These are phyloP conservation scores for Metahyphopichia silvanorum DNA, from an alignment of 805 yeast species.

Conservation along the genomic window DNA sequence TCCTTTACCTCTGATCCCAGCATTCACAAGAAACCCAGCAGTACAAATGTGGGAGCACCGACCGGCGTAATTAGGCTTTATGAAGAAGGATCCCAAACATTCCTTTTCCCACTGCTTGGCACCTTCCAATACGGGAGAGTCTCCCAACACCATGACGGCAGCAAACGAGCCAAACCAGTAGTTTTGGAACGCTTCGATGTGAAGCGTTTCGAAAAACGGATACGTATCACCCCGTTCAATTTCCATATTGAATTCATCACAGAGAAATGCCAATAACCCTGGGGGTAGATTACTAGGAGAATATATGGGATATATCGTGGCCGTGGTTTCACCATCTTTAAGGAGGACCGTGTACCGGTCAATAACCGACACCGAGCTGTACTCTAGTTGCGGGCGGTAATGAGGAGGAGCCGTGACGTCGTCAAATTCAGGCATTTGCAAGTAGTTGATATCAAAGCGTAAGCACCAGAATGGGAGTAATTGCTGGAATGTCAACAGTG, in stretches of 20 bases:
- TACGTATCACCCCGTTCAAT: constrained; percentile 83
- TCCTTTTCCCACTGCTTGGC: constrained; percentile 85
- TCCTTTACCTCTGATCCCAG: constrained; percentile 89
- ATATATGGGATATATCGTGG: constrained; percentile 85
- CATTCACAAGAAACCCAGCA: constrained; percentile 83
- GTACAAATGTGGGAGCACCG: constrained; percentile 91
- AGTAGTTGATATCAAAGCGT: background rate
- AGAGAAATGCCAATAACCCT: constrained; percentile 72
- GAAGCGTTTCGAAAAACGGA: constrained; percentile 79
- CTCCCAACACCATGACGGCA: constrained; percentile 79
- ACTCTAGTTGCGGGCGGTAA: constrained; percentile 41
- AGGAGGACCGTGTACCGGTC: constrained; percentile 73
- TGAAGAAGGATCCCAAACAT: constrained; percentile 82
- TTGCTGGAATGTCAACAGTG: constrained; percentile 18
- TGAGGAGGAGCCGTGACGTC: constrained; percentile 48
- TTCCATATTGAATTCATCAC: constrained; percentile 93
- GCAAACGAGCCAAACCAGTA: constrained; percentile 89
- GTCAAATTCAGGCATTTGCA: constrained; percentile 48
- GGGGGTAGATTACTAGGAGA: constrained; percentile 68
- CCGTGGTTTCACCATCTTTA: constrained; percentile 87
- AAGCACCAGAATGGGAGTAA: constrained; percentile 22
- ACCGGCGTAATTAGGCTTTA: constrained; percentile 90
- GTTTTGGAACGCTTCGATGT: constrained; percentile 70
- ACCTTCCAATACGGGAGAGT: constrained; percentile 44
- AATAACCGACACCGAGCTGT: constrained; percentile 32